These are phyloP conservation scores for Drosera capensis DNA, from an alignment of 148 eudicot genomes.

Conservation along the genomic window DNA sequence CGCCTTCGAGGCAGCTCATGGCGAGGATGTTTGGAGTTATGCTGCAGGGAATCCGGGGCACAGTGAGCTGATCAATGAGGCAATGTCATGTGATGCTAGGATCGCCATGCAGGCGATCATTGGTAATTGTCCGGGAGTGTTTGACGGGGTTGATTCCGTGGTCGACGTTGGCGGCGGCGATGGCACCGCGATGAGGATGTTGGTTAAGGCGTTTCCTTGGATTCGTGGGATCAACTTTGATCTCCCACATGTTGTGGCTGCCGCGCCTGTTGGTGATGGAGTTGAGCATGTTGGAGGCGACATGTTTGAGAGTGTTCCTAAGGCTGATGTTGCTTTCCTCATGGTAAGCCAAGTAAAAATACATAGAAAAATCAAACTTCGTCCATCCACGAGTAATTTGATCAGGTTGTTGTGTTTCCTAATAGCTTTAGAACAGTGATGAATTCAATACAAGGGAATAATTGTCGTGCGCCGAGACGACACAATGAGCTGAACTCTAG, in stretches of 20 bases:
- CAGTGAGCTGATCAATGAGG: conserved; percentile 44
- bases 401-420: too few species aligned
- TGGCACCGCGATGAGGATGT: conserved; percentile 29
- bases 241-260: conserved; percentile 44
- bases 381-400: not conserved
- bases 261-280: conserved; percentile 8
- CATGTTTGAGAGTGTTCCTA: conserved; percentile 47
- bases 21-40: conserved; percentile 35
- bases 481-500: too few species aligned
- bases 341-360: conserved; percentile 13
- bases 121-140: conserved; percentile 23
- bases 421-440: too few species aligned
- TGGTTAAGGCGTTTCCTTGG: conserved; percentile 39
- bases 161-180: conserved; percentile 82
- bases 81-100: conserved; percentile 49
- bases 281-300: conserved; percentile 44
- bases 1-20: conserved; percentile 32
- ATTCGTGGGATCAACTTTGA: conserved; percentile 58
- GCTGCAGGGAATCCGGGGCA: conserved; percentile 19
- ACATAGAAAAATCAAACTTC: not conserved
- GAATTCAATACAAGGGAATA: too few species aligned
- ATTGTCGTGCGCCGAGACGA: too few species aligned
- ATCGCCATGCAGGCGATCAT: conserved; percentile 17
- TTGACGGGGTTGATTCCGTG: conserved; percentile 24
- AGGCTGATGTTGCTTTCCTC: conserved; percentile 39